Base-by-base conservation (phyloP, 192 early-diverging fungal species). In the Lobosporangium transversale region DNA sequence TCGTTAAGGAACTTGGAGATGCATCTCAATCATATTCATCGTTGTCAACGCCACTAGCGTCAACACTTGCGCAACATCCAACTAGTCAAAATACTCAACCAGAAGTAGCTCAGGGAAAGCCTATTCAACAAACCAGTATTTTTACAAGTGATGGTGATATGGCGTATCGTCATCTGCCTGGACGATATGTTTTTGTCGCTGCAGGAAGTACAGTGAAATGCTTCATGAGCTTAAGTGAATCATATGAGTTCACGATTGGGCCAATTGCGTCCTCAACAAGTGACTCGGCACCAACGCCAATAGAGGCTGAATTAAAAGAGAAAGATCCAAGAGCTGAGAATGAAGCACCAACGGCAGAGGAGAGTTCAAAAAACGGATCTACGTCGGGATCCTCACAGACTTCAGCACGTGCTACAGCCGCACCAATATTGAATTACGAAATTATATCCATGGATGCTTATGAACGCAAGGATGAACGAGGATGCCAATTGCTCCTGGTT, bases 361-460 rank as follows among this genome's bases (percentile, higher is more conserved):
- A 10, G n/a, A 11, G 14, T 8, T 32, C 27, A 18, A 30, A 30
- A 53, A 31, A 32, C 15, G 51, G 30, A 53, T 30, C 24, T 29
- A 30, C 37, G 8, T 40, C 37, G 7, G 14, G 8, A 40, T 7
- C 37, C 37, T 7, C 37, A 10, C 37, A 40, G 14, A 14, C 37
- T 40, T 10, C 30, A 54, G 10, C 53, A 18, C 7, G 4, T 31
- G 27, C 57, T 14, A 3, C 43, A 45, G 20, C 18, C 14, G 17
- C 42, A 18, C 20, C 42, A 10, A 29, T 29, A 17, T 23, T 21
- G 0, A 66, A 67, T n/a, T 36, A 51, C 17, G 73, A 76, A 35
- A 76, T 76, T 58, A 59, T 76, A 8, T 76, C 73, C 14, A 58
- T 76, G 47, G 73, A 76, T 29, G 73, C 73, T 1, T 76, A 67